Evolutionary conservation across 2,329 filamentous ascomycete species (phyloP).

Genomic region (Botrytis paeoniae): DNA sequence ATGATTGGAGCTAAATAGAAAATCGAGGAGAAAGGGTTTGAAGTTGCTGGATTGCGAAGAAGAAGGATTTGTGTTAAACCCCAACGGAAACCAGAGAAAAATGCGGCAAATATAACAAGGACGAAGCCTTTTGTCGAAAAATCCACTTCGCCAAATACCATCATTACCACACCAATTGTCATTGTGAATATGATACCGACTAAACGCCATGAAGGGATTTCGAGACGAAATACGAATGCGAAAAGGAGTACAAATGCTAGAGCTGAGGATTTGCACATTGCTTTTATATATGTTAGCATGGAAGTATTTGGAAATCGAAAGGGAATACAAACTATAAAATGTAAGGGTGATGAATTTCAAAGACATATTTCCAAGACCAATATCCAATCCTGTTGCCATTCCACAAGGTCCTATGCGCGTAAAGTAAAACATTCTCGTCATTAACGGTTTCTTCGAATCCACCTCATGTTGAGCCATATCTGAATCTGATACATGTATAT

Average conservation of each 20-base stretch:
- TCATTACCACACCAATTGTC: conserved; percentile 92
- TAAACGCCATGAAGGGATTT: conserved; percentile 80
- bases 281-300: conserved; percentile 40
- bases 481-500: conserved; percentile 32
- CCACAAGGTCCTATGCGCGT: conserved; percentile 91
- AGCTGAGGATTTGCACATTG: conserved; percentile 98
- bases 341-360: conserved; percentile 95
- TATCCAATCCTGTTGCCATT: conserved; percentile 88
- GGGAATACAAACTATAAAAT: conserved; percentile 73
- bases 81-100: conserved; percentile 97
- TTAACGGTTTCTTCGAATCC: conserved; percentile 50
- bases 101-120: conserved; percentile 88
- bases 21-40: conserved; percentile 94
- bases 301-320: not conserved
- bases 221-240: conserved; percentile 89
- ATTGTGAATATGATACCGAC: conserved; percentile 86
- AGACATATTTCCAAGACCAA: conserved; percentile 92
- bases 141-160: conserved; percentile 92
- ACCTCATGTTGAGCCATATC: conserved; percentile 35
- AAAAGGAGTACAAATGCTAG: conserved; percentile 94
- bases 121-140: conserved; percentile 85
- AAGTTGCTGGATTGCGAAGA: conserved; percentile 88
- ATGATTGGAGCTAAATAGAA: conserved; percentile 98
- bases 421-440: conserved; percentile 88
- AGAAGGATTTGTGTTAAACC: conserved; percentile 96